These are phyloP conservation scores for Trifolium subterraneum DNA, from an alignment of 306 rosid genomes.

Conservation along the genomic window DNA sequence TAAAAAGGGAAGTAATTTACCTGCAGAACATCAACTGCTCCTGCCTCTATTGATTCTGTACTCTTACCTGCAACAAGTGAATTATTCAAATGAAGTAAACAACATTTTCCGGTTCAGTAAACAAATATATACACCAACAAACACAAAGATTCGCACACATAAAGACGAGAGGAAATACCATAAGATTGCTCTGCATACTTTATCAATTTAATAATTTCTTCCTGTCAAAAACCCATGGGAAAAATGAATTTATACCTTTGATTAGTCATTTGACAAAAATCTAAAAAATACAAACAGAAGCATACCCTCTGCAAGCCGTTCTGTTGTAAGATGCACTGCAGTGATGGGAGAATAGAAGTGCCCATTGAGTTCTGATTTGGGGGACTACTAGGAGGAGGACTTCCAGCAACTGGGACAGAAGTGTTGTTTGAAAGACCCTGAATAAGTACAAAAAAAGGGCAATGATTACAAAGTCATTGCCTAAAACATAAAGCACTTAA, in stretches of 20 bases:
- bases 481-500: conserved; percentile 59
- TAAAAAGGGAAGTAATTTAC: conserved; percentile 50
- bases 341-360: conserved; percentile 64
- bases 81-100: conserved; percentile 46
- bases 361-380: conserved; percentile 53
- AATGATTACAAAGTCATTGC: conserved; percentile 66
- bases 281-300: conserved; percentile 10
- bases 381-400: conserved; percentile 58
- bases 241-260: conserved; percentile 31
- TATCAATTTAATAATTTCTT: conserved; percentile 81
- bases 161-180: conserved; percentile 60
- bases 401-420: conserved; percentile 58
- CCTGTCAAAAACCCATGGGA: conserved; percentile 59
- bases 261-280: conserved; percentile 24
- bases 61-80: conserved; percentile 63
- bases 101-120: conserved; percentile 3
- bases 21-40: conserved; percentile 67
- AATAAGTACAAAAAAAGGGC: conserved; percentile 47
- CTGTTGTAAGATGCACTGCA: conserved; percentile 83
- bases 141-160: conserved; percentile 10
- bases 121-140: background rate
- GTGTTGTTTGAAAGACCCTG: conserved; percentile 72
- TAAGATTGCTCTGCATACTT: conserved; percentile 76
- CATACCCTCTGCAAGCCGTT: conserved; percentile 82
- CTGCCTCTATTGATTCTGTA: conserved; percentile 63